Base-by-base conservation (phyloP, 1,284 basidiomycete species). In the Coriolopsis trogii region DNA sequence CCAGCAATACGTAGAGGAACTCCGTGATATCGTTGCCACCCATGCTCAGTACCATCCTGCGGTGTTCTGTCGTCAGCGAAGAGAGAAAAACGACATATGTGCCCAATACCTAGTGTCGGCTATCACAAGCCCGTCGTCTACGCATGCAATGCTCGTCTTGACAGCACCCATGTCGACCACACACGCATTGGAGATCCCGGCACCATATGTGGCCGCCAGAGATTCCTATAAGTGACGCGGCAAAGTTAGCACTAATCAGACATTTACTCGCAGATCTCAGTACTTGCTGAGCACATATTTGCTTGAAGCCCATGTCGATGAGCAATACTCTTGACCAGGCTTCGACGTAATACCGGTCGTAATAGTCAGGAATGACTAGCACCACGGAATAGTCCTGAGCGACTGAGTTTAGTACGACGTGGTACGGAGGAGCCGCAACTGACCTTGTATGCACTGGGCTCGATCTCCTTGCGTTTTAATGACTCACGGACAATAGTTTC, bases 21-120 rank as follows among this genome's bases (percentile, higher is more conserved):
- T 88, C 83, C 0, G 95, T 96, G 60, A 99, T 87, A 70, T 98
- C 95, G 67, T 95, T 89, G 2, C 96, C 95, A 24, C 94, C 96
- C 68, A 95, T 91, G 56, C 87, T 86, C 37, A 99, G 78, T 25
- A 82, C 78, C 72, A 98, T 87, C 53, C 93, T 94, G 56, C 5
- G 48, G 39, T 39, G 58, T 23, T 49, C 30, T 39, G 16, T 51
- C 44, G 3, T 41, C 39, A 41, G 39, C 15, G 39, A 28, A 41
- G 16, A 31, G 41, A 25, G 26, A 20, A 4, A 33, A 7, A 6
- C 2, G 8, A 34, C 12, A 6, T 6, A 6, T 3, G 23, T 39
- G 23, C 37, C 18, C 31, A 6, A 16, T 62, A 91, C 93, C 96
- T 84, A 3, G 93, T 94, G 61, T 99, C 97, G 2, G 89, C 70